A percentile compares a stretch with the other conserved stretches of the same genome.
Conservation (phyloP, 768 basidiomycete genomes). For the Boletus pseudopeckii region DNA sequence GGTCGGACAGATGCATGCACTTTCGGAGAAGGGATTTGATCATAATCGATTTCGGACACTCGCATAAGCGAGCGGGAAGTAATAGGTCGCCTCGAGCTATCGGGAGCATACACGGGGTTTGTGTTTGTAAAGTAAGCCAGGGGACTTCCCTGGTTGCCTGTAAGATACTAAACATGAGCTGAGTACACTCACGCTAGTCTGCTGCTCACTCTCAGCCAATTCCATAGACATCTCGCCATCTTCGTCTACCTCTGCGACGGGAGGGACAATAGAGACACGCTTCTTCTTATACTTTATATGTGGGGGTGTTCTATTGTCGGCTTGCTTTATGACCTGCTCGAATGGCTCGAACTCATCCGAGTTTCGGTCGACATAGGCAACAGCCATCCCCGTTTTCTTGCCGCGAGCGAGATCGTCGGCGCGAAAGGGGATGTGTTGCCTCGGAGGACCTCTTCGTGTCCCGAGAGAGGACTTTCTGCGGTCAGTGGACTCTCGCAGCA, state of each 20-base stretch:
- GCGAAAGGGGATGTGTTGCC: slow-evolving; percentile 72
- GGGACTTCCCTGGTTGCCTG: slow-evolving; percentile 32
- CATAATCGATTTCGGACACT: slow-evolving; percentile 56
- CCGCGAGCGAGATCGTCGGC: slow-evolving; percentile 75
- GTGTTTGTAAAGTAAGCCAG: slow-evolving; percentile 36
- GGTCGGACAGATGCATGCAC: slow-evolving; percentile 31
- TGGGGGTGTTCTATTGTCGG: slow-evolving; percentile 63
- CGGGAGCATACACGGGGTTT: slow-evolving; percentile 39
- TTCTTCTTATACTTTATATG: slow-evolving; percentile 50
- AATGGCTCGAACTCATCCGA: slow-evolving; percentile 85
- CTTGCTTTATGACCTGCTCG: slow-evolving; percentile 68
- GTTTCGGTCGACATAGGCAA: slow-evolving; percentile 63
- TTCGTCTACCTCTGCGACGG: slow-evolving; percentile 42
- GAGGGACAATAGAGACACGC: slow-evolving; percentile 37
- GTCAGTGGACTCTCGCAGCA: slow-evolving; percentile 26
- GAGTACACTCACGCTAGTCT: not conserved
- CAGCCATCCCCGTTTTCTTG: slow-evolving; percentile 74
- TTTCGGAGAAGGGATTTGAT: slow-evolving; percentile 60
- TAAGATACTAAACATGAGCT: slow-evolving; percentile 2
- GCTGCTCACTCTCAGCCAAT: slow-evolving; percentile 60
- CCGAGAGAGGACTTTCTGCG: slow-evolving; percentile 40
- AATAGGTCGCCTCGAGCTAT: slow-evolving; percentile 31
- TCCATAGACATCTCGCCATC: slow-evolving; percentile 80
- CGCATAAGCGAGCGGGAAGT: slow-evolving; percentile 48
- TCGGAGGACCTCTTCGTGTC: slow-evolving; percentile 54